Evolutionary conservation across 2,329 filamentous ascomycete genomes (phyloP).

Genomic region (Diaporthe helianthi): DNA sequence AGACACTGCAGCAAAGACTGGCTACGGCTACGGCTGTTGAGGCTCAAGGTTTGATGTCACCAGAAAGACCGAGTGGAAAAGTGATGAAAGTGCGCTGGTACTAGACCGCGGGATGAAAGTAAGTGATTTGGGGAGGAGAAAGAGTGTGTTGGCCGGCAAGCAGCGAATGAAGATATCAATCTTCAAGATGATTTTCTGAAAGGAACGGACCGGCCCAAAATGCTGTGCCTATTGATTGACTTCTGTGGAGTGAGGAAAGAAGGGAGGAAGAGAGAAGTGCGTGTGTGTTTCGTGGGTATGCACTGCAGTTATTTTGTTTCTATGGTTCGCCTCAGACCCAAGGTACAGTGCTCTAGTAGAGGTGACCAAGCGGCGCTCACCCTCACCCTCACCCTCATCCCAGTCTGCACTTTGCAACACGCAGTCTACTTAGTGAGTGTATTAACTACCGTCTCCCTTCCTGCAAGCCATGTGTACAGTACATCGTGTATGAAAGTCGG

Average conservation of each 20-base stretch:
- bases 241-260: constrained; percentile 21
- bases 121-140: neutral
- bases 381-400: neutral
- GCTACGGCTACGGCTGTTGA: constrained; percentile 12
- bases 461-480: neutral
- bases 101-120: constrained; percentile 14
- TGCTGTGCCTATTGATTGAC: constrained; percentile 21
- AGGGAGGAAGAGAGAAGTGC: neutral
- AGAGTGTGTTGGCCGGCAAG: constrained; percentile 34
- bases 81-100: constrained; percentile 4
- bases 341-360: neutral
- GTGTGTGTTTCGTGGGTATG: constrained; percentile 28
- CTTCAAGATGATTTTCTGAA: constrained; percentile 25
- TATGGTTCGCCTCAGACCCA: neutral
- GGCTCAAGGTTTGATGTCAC: neutral
- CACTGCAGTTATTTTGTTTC: constrained; percentile 34
- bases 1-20: constrained; percentile 17
- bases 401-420: neutral
- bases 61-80: neutral
- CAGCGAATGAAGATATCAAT: constrained; percentile 27
- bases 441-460: neutral
- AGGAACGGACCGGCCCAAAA: constrained; percentile 34
- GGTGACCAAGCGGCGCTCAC: neutral
- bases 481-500: neutral
- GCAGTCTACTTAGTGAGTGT: neutral